Base-by-base conservation (phyloP, 2,329 filamentous ascomycete species). In the Cladosporium sp. region DNA sequence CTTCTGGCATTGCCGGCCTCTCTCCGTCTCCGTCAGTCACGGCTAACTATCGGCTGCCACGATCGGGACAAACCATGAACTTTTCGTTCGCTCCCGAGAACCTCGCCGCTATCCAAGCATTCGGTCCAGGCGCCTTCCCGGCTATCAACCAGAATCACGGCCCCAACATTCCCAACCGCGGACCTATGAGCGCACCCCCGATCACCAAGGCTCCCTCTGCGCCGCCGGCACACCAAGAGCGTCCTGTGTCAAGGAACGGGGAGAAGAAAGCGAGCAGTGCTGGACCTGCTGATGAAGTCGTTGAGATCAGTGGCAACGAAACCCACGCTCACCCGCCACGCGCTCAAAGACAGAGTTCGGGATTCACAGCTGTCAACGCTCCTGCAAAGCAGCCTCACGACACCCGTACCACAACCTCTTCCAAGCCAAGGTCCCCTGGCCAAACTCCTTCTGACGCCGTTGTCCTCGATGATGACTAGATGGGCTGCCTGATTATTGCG, bases 31-130 rank as follows among this genome's bases (percentile, higher is more conserved):
- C 36, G 3, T 21, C 57, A 10, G 18, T 38, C 8, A 47, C 57
- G 24, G 36, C 24, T 7, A 59, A 59, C 36, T 47, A 44, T 30
- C 57, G 57, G 1, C 65, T 73, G 6, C 68, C 72, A 24, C 70
- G 70, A 24, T 71, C 72, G 28, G 73, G 73, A 14, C 68, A 72
- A 60, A 62, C 65, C 32, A 74, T 75, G 71, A 74, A 72, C 54
- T 74, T 74, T 66, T 74, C 71, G 11, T 75, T 75, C 67, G 66
- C 72, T 24, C 70, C 71, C 21, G 24, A 67, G 8, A 71, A 65
- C 59, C 65, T 59, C n/a, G 65, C 68, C 11, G 71, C 70, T n/a
- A 14, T 70, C 14, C 58, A 68, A 49, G 67, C 67, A 7, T 74
- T 71, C 36, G 73, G 72, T 4, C 41, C 68, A 1, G 64, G 68